Evolutionary conservation across 441 rosid genomes (phyloP), one percentile per base, ranked within the genome.

Genomic region (Isatis lusitanica): DNA sequence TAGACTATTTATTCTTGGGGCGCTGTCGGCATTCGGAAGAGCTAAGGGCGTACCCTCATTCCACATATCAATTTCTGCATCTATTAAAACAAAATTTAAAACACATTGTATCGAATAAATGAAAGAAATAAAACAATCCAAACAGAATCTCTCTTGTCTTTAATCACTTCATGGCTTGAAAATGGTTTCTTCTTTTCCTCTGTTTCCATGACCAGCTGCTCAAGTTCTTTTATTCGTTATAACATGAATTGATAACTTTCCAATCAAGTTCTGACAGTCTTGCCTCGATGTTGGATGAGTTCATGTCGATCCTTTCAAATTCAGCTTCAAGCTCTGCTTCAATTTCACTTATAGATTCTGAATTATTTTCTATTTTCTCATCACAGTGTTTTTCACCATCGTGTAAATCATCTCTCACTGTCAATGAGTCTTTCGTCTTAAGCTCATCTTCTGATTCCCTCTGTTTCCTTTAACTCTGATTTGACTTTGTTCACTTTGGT

Each of bases 291-390:
- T 71, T 43, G 44, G 80, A 71, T 13, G 73, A 58, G 24, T 35
- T 43, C 52, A 77, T 71, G 69, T 77, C 60, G 9, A 71, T 50
- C 65, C 86, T 88, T 83, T 87, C 89, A n/a, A 91, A 87, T 82
- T 91, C 98, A 71, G 96, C 97, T 86, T 87, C 96, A 77, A 93
- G 93, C 81, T 91, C 98, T 17, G 96, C 97, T 86, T 91, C 98
- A 63, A 93, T 91, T 74, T 85, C 85, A 70, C 96, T 83, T 79
- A 84, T 84, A 70, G 86, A 81, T 70, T 83, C 88, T 43, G 80
- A 71, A 60, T 50, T 70, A 63, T 81, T 81, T 18, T 69, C 87
- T 64, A 56, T 48, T 30, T 74, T 82, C 61, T 73, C 78, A 40
- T 56, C 69, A 71, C 50, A 10, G 40, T 76, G 70, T 75, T 73